phyloP scores from a whole-genome alignment of 1,284 basidiomycete species.

The Cerioporus squamosus region DNA sequence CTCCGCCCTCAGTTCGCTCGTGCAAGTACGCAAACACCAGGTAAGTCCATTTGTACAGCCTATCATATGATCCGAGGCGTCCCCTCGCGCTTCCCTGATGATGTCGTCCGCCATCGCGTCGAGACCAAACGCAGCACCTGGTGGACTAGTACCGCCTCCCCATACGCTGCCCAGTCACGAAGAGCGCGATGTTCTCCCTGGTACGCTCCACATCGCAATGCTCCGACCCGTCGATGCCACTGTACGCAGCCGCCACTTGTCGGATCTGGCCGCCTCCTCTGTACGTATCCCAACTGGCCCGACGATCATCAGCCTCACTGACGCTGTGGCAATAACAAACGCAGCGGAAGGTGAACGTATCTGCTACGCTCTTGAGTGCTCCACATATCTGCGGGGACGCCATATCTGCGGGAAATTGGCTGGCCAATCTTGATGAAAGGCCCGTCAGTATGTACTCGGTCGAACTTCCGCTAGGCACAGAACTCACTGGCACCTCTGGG shows the following conservation, averaged over 20 bases:
- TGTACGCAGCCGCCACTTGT: conserved; percentile 3
- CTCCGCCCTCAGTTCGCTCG: too few species aligned
- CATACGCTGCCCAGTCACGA: neutral
- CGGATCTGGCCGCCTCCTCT: neutral
- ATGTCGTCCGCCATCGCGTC: too few species aligned
- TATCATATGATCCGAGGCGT: too few species aligned
- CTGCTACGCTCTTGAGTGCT: conserved; percentile 3
- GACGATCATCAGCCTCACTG: too few species aligned
- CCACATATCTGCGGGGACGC: conserved; percentile 5
- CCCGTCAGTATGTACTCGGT: conserved; percentile 3
- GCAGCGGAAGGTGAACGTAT: neutral
- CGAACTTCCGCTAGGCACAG: neutral
- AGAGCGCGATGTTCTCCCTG: conserved; percentile 2
- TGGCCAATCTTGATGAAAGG: conserved; percentile 10
- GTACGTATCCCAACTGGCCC: neutral
- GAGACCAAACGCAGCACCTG: too few species aligned
- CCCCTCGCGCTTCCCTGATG: too few species aligned
- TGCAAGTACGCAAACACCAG: too few species aligned
- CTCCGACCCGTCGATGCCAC: neutral
- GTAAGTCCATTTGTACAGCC: too few species aligned
- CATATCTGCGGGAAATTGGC: conserved; percentile 5
- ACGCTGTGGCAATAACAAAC: too few species aligned
- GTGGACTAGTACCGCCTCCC: too few species aligned
- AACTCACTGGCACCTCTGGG: conserved; percentile 10
- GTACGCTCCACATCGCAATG: neutral